These are phyloP conservation scores for Colletotrichum karsti DNA, from an alignment of 2,329 filamentous ascomycete genomes.

Conservation along the genomic window DNA sequence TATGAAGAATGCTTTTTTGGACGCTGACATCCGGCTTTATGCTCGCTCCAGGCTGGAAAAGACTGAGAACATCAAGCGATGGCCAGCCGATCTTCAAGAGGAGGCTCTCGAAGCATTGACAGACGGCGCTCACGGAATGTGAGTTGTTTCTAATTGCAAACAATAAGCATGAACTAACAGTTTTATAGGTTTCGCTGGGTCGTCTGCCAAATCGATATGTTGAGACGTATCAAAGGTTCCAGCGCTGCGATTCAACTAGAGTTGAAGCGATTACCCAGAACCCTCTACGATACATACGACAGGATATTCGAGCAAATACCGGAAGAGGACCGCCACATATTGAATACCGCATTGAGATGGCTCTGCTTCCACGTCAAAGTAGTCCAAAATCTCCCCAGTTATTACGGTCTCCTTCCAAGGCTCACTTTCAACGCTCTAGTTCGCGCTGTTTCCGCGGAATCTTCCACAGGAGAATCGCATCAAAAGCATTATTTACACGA, in stretches of 20 bases:
- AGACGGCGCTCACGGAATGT: background rate
- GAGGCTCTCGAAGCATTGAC: background rate
- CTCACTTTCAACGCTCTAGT: too few relatives aligned
- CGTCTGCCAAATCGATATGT: background rate
- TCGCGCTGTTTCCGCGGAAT: too few relatives aligned
- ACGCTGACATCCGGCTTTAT: background rate
- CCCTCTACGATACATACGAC: background rate
- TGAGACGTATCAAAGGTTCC: background rate
- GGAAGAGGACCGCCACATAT: fast-evolving
- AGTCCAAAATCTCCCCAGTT: too few relatives aligned
- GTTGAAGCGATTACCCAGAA: background rate
- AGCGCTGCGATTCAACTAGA: background rate
- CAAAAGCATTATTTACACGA: too few relatives aligned
- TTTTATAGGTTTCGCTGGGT: slow-evolving; percentile 15
- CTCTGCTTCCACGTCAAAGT: too few relatives aligned
- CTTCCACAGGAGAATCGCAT: too few relatives aligned
- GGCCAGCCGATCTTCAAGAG: background rate
- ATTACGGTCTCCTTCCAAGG: too few relatives aligned
- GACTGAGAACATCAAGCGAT: fast-evolving
- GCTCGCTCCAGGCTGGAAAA: fast-evolving
- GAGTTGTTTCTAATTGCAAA: too few relatives aligned
- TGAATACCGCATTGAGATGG: background rate
- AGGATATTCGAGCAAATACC: background rate
- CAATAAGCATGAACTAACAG: too few relatives aligned
- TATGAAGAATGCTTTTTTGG: background rate